These are phyloP conservation scores for Xylariaceae sp. DNA, from an alignment of 2,329 filamentous ascomycete genomes.

Conservation along the genomic window DNA sequence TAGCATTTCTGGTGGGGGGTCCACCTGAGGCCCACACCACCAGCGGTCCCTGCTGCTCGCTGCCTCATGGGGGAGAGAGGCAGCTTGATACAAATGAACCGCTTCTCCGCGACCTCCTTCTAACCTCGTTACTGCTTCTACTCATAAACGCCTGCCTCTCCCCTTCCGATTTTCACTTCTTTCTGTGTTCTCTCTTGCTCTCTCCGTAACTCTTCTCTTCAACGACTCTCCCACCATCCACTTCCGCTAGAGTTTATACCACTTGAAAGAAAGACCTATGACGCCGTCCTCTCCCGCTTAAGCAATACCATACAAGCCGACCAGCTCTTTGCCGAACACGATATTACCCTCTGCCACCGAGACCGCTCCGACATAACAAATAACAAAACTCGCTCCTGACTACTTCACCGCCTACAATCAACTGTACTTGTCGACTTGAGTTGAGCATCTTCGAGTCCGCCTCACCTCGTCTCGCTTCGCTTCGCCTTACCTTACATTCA, in stretches of 20 bases:
- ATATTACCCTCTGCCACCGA: slow-evolving; percentile 12
- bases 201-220: not conserved
- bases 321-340: slow-evolving; percentile 15
- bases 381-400: not conserved
- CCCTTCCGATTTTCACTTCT: slow-evolving; percentile 3
- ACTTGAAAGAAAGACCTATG: slow-evolving; percentile 17
- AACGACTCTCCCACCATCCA: slow-evolving; percentile 4
- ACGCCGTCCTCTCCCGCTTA: slow-evolving; percentile 12
- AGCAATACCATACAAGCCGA: slow-evolving; percentile 7
- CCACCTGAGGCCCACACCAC: slow-evolving; percentile 22
- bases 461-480: too few species aligned
- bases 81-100: slow-evolving; percentile 32
- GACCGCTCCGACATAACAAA: not conserved
- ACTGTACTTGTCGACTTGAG: not conserved
- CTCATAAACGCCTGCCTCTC: slow-evolving; percentile 19
- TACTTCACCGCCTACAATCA: slow-evolving; percentile 1
- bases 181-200: slow-evolving; percentile 3
- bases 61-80: slow-evolving; percentile 23
- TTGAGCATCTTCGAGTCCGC: not conserved
- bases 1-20: slow-evolving; percentile 10
- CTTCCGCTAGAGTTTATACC: slow-evolving; percentile 18
- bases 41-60: slow-evolving; percentile 20
- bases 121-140: slow-evolving; percentile 12
- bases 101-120: slow-evolving; percentile 25
- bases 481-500: not conserved